Conservation (phyloP, 805 yeast genomes). For the Pichia nakasei region DNA sequence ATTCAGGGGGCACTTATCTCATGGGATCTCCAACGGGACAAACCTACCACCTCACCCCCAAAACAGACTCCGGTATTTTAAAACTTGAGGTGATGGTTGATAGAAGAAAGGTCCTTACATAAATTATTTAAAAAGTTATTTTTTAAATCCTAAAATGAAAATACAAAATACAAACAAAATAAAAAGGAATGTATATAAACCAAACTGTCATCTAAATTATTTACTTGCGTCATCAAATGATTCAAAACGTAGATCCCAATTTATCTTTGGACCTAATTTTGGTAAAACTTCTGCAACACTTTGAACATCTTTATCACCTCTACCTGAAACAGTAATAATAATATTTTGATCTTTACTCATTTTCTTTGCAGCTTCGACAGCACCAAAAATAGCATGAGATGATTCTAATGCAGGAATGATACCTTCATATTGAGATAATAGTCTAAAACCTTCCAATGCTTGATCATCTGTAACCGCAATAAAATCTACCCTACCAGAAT, state of each 20-base stretch:
- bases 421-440: slow-evolving; percentile 90
- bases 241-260: slow-evolving; percentile 93
- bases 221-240: slow-evolving; percentile 26
- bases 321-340: slow-evolving; percentile 87
- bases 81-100: too few relatives aligned
- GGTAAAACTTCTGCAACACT: slow-evolving; percentile 95
- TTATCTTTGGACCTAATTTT: slow-evolving; percentile 78
- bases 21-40: too few relatives aligned
- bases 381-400: slow-evolving; percentile 93
- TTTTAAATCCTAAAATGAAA: too few relatives aligned
- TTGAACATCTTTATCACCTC: slow-evolving; percentile 99
- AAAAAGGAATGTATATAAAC: neutral
- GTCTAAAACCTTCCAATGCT: slow-evolving; percentile 83
- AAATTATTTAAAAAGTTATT: too few relatives aligned
- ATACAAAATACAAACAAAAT: neutral
- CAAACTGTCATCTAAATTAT: neutral
- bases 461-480: slow-evolving; percentile 92
- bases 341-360: slow-evolving; percentile 72
- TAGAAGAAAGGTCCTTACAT: too few relatives aligned
- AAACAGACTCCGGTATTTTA: too few relatives aligned
- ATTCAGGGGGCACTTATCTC: too few relatives aligned
- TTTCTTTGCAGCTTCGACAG: slow-evolving; percentile 76
- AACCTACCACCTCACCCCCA: too few relatives aligned
- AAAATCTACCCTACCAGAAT: slow-evolving; percentile 85
- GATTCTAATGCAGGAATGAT: slow-evolving; percentile 98